phyloP scores from a whole-genome alignment of 2,329 filamentous ascomycete genomes.

The Pseudogymnoascus sp. region DNA sequence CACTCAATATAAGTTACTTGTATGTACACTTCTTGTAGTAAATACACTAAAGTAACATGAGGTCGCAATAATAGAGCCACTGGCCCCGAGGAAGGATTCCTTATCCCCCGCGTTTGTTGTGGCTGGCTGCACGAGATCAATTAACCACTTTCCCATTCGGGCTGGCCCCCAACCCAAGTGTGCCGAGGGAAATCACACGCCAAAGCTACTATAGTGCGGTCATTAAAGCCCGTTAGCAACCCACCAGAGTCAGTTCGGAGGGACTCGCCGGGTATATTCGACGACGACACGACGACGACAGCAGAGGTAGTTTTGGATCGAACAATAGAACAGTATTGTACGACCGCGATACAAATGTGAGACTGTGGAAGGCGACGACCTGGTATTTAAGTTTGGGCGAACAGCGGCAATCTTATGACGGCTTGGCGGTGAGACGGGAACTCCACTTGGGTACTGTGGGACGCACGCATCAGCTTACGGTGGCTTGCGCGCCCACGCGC shows the following conservation, averaged over 20 bases:
- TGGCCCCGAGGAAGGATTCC: background rate
- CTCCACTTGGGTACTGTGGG: background rate
- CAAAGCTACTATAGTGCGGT: background rate
- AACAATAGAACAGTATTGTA: background rate
- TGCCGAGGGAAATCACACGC: background rate
- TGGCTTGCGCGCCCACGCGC: background rate
- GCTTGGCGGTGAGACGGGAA: slow-evolving; percentile 1
- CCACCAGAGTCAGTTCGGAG: background rate
- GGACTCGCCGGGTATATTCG: background rate
- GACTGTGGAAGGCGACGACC: background rate
- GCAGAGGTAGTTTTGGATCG: background rate
- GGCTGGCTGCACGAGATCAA: background rate
- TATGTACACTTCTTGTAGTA: background rate
- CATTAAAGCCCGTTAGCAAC: background rate
- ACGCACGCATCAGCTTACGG: background rate
- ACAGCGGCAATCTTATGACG: background rate
- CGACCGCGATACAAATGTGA: background rate
- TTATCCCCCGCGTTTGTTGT: background rate
- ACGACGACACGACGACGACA: background rate
- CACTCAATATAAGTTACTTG: background rate
- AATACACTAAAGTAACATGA: background rate
- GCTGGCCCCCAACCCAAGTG: background rate
- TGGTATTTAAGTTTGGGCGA: background rate
- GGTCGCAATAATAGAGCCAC: background rate
- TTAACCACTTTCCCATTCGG: slow-evolving; percentile 1